phyloP scores from a whole-genome alignment of 225 moss, liverwort and hornwort genomes.

The Bryoerythrophyllum caledonicum region DNA sequence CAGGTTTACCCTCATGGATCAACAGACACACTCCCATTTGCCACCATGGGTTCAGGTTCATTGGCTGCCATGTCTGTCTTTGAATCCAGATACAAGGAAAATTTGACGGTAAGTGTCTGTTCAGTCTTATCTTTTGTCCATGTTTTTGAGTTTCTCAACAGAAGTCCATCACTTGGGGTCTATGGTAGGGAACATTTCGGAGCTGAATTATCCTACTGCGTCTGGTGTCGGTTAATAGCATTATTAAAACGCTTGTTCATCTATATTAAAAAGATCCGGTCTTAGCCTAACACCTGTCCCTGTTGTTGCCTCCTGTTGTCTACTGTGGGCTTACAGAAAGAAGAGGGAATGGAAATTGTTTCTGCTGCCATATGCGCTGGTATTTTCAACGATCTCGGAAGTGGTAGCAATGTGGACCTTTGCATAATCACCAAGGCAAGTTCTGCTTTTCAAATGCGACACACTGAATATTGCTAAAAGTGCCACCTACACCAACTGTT shows the following conservation, averaged over 20 bases:
- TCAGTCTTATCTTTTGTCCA: background rate
- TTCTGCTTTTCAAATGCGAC: background rate
- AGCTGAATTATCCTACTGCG: background rate
- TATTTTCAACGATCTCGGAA: slow-evolving; percentile 94
- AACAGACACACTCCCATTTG: slow-evolving; percentile 83
- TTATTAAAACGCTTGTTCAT: background rate
- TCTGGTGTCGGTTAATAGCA: background rate
- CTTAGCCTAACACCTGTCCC: background rate
- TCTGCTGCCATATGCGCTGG: slow-evolving; percentile 80
- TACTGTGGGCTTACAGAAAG: slow-evolving; percentile 56
- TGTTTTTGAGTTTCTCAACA: background rate
- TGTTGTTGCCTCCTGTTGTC: background rate
- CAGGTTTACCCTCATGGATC: slow-evolving; percentile 97
- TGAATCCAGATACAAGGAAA: slow-evolving; percentile 86
- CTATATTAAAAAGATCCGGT: background rate
- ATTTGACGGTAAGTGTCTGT: slow-evolving; percentile 51
- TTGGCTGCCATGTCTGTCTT: slow-evolving; percentile 88
- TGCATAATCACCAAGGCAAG: slow-evolving; percentile 71
- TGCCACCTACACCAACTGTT: no score
- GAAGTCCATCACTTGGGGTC: background rate
- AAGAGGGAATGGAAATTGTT: slow-evolving; percentile 85
- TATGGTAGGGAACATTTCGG: background rate
- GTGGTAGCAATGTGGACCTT: slow-evolving; percentile 94
- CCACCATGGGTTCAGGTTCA: slow-evolving; percentile 89
- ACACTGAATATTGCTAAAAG: no score